These are phyloP conservation scores for Moniliella sp. DNA, from an alignment of 1,284 basidiomycete genomes.

Conservation along the genomic window DNA sequence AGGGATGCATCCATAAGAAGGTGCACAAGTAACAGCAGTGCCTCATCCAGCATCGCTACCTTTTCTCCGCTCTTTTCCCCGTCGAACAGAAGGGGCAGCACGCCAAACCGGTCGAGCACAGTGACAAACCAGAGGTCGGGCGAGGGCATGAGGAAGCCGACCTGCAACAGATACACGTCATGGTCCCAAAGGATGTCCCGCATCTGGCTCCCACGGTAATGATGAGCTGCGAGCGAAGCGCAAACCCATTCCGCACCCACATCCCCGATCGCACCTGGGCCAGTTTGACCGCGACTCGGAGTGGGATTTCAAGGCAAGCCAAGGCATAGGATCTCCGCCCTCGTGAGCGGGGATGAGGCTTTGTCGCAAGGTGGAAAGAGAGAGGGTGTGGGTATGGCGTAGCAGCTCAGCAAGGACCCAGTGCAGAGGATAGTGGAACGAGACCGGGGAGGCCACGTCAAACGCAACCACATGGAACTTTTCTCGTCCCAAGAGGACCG, in stretches of 20 bases:
- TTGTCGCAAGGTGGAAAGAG: no score
- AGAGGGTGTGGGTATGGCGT: constrained; percentile 38
- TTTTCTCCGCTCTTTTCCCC: constrained; percentile 44
- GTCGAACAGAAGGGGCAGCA: constrained; percentile 48
- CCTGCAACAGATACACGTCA: constrained; percentile 46
- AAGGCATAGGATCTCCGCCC: no score
- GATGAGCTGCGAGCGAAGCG: constrained; percentile 84
- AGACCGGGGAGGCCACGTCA: constrained; percentile 34
- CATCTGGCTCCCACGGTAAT: constrained; percentile 86
- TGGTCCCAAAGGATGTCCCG: constrained; percentile 91
- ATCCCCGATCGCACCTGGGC: constrained; percentile 83
- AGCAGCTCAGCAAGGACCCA: constrained; percentile 76
- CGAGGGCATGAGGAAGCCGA: constrained; percentile 74
- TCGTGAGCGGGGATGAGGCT: no score
- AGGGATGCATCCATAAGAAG: constrained; percentile 62
- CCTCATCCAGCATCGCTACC: constrained; percentile 71
- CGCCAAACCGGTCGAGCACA: constrained; percentile 61
- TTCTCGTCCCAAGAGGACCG: background rate
- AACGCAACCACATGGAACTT: constrained; percentile 41
- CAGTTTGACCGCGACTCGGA: constrained; percentile 38
- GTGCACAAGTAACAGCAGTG: constrained; percentile 52
- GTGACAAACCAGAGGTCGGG: constrained; percentile 59
- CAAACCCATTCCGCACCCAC: constrained; percentile 93
- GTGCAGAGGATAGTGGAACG: constrained; percentile 82
- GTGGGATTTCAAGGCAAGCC: constrained; percentile 14